Evolutionary conservation across 1,139 yeast genomes (phyloP).

Genomic region (Nadsonia commutata): DNA sequence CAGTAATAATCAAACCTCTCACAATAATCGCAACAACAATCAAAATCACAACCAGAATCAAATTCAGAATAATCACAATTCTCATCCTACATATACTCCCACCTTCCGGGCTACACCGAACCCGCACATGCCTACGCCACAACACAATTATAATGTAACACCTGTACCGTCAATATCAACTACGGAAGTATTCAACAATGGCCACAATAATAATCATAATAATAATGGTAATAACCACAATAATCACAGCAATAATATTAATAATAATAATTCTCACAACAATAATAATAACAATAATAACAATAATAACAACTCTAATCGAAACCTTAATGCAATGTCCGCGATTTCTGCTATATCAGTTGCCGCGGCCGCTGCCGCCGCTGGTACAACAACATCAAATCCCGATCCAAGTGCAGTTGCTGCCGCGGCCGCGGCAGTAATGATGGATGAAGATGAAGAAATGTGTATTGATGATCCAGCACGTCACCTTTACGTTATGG

Average conservation of each 20-base stretch:
- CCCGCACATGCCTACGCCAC: too few relatives aligned
- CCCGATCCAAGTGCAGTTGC: slow-evolving; percentile 4
- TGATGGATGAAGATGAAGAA: slow-evolving; percentile 28
- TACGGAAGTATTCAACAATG: background rate
- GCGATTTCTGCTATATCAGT: background rate
- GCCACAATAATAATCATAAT: background rate
- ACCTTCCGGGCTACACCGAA: too few relatives aligned
- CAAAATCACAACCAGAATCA: background rate
- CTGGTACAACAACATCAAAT: background rate
- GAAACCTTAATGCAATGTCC: background rate
- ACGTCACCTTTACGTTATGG: slow-evolving; percentile 44
- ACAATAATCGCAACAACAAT: background rate
- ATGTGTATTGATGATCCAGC: slow-evolving; percentile 13
- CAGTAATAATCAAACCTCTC: background rate
- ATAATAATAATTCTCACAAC: background rate
- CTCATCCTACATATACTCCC: background rate
- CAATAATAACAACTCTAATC: background rate
- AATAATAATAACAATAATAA: background rate
- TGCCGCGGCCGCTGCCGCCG: background rate
- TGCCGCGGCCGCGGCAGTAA: slow-evolving; percentile 14
- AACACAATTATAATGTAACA: too few relatives aligned
- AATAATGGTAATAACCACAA: background rate
- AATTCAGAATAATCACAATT: background rate
- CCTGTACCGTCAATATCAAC: background rate
- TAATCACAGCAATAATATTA: background rate